Percentiles rank a stretch among this genome's conserved stretches.
phyloP scores from a whole-genome alignment of 176 grass and related monocot species.

The Oryza rufipogon region DNA sequence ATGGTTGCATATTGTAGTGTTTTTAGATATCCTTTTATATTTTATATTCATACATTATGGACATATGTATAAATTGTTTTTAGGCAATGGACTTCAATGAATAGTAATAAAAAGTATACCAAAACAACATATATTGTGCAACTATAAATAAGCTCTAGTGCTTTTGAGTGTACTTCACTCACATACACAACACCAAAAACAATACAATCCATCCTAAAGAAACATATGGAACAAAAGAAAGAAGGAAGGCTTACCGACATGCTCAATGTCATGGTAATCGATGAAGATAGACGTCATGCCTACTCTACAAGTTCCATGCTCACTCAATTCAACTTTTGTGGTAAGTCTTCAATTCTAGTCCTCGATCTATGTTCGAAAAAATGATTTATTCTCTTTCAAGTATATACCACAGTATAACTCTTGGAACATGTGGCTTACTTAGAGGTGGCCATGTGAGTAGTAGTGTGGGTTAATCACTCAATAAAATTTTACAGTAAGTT shows the following conservation, averaged over 20 bases:
- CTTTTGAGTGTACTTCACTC: neutral
- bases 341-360: neutral
- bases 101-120: neutral
- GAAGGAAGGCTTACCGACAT: neutral
- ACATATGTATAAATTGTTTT: neutral
- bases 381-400: neutral
- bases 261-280: slow-evolving; percentile 9
- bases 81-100: neutral
- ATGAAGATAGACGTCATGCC: slow-evolving; percentile 22
- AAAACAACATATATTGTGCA: neutral
- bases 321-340: slow-evolving; percentile 1
- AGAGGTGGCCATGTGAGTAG: neutral
- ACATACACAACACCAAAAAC: neutral
- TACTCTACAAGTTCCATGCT: slow-evolving; percentile 14
- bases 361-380: neutral
- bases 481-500: neutral
- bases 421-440: neutral
- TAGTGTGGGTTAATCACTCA: neutral
- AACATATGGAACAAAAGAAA: neutral
- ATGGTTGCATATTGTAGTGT: neutral
- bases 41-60: neutral
- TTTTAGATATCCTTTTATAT: neutral
- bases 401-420: neutral
- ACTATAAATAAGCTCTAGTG: slow-evolving; percentile 27
- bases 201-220: neutral